Base-by-base conservation (phyloP, 768 basidiomycete species). In the Amanita fuliginea region DNA sequence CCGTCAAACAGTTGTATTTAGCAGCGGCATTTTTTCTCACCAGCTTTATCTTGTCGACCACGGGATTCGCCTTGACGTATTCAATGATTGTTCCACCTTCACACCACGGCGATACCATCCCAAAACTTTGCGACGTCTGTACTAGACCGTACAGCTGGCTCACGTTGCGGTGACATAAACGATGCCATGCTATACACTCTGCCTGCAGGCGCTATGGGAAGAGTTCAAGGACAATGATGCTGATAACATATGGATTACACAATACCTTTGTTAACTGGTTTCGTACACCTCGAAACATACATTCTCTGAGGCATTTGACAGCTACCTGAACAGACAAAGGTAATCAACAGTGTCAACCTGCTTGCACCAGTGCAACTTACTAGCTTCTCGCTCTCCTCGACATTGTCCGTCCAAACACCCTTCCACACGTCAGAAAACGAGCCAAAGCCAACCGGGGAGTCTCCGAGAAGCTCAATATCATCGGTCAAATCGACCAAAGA, bases 61-160 rank as follows among this genome's bases (percentile, higher is more conserved):
- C 14, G 14, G 24, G 2, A 28, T 42, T 26, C 41, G 62, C 55
- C 43, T 66, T 67, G 50, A 81, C 59, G 56, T 78, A 81, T 26
- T 71, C 62, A 44, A 64, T 68, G 46, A 82, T 65, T 6, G 74
- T 78, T 9, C 80, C 79, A 45, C 80, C 78, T 34, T 72, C 68
- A 57, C 77, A 80, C 80, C 80, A 83, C 4, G 73, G 73, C 1
- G 80, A 81, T 0, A 82, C 78, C 78, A 82, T 81, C 13, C 74
- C 80, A 24, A 82, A 67, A 43, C 76, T 74, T 33, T 70, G 66
- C 21, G 65, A 62, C 3, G 69, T 68, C 55, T 77, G 76, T 8
- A 77, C 59, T 47, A 81, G 69, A 2, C 80, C 80, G 49, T 72
- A 76, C 19, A 82, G 60, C 36, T 72, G 73, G 34, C 70, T 74